These are phyloP conservation scores for Ganoderma resinaceum DNA, from an alignment of 1,284 basidiomycete species.

Conservation along the genomic window DNA sequence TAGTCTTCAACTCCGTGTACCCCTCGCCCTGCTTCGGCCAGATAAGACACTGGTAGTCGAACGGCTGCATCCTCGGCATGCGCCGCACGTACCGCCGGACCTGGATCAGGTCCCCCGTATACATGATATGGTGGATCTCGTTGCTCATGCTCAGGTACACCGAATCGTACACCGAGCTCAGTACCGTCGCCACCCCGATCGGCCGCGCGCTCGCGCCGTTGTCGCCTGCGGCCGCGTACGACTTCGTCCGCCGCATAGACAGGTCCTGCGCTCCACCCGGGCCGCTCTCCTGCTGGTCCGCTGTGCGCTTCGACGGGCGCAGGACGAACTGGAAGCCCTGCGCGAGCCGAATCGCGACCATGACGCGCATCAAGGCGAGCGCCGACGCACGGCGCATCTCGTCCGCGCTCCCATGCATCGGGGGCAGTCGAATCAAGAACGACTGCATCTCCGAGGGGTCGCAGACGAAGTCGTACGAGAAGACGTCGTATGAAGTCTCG, in stretches of 20 bases:
- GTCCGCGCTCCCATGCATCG: conserved; percentile 54
- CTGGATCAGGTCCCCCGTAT: conserved; percentile 86
- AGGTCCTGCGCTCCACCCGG: conserved; percentile 30
- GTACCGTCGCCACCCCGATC: conserved; percentile 74
- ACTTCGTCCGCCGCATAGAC: conserved; percentile 57
- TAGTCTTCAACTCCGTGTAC: conserved; percentile 81
- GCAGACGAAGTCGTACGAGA: conserved; percentile 82
- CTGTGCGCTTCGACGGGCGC: conserved; percentile 42
- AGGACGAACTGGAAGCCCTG: conserved; percentile 98
- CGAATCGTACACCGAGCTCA: conserved; percentile 71
- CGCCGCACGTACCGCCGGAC: conserved; percentile 89
- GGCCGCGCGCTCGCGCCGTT: conserved; percentile 59
- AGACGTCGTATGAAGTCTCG: conserved; percentile 81
- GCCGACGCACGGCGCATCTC: conserved; percentile 76
- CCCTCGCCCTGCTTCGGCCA: conserved; percentile 92
- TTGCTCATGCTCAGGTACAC: conserved; percentile 95
- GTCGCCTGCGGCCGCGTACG: conserved; percentile 63
- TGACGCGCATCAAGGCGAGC: conserved; percentile 89
- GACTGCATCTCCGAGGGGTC: conserved; percentile 81
- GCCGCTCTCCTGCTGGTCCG: conserved; percentile 17
- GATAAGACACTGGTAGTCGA: conserved; percentile 88
- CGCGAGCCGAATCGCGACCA: conserved; percentile 90
- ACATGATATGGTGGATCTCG: conserved; percentile 93
- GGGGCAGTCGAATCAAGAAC: conserved; percentile 77
- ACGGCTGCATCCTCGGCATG: conserved; percentile 66